phyloP scores from a whole-genome alignment of 768 basidiomycete species.

The Ramaria rubella region DNA sequence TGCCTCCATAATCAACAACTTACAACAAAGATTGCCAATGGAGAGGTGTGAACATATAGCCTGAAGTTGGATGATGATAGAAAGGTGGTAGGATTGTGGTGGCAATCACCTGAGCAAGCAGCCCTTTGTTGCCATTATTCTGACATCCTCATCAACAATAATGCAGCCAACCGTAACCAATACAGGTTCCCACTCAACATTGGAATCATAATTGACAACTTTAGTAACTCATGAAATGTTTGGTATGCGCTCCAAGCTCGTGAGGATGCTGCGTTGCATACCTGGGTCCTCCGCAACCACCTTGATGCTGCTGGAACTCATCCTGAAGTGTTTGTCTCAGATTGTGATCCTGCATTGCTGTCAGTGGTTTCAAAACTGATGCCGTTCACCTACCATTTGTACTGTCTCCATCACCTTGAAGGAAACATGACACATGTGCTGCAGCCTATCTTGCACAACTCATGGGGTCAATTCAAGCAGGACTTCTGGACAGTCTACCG shows the following conservation, averaged over 20 bases:
- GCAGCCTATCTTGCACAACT: neutral
- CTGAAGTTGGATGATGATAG: slow-evolving; percentile 20
- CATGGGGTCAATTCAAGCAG: slow-evolving; percentile 11
- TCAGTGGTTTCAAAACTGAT: slow-evolving; percentile 14
- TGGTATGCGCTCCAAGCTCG: slow-evolving; percentile 23
- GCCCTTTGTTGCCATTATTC: neutral
- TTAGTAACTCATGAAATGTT: slow-evolving; percentile 1
- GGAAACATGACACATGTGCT: slow-evolving; percentile 24
- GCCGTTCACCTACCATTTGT: slow-evolving; percentile 23
- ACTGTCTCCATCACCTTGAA: slow-evolving; percentile 27
- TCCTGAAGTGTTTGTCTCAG: slow-evolving; percentile 21
- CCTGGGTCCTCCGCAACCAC: slow-evolving; percentile 23
- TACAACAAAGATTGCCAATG: slow-evolving; percentile 1
- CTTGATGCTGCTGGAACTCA: slow-evolving; percentile 13
- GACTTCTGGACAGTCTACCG: slow-evolving; percentile 27
- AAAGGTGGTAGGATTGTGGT: neutral
- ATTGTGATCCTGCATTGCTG: slow-evolving; percentile 21
- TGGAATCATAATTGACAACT: slow-evolving; percentile 2
- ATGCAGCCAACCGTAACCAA: slow-evolving; percentile 2
- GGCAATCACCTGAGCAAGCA: slow-evolving; percentile 1
- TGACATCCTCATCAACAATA: slow-evolving; percentile 6
- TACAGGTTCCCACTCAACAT: neutral
- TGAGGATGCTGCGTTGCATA: slow-evolving; percentile 19
- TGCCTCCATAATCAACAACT: neutral
- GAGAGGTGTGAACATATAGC: neutral